Base-by-base conservation (phyloP, 805 yeast species). In the Saturnispora sanitii region DNA sequence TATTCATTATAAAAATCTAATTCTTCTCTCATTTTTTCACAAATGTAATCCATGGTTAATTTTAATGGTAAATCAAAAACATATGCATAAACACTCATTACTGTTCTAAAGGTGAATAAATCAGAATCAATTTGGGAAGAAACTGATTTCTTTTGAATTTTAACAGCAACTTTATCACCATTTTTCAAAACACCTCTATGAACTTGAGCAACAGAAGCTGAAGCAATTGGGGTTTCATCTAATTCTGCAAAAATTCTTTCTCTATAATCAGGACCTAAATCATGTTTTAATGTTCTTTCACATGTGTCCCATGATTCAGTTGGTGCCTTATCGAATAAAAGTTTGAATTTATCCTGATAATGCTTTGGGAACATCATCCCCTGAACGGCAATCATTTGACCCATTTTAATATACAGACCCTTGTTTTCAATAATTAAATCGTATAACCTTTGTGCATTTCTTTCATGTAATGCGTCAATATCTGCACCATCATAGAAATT, bases 351-450 rank as follows among this genome's bases (percentile, higher is more conserved):
- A 31, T 64, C 68, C 48, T 77, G 84, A 57, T 65, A 81, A 17
- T 75, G 79, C 27, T 64, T 57, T 2, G 94, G 94, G 47, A 82
- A 73, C 51, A 79, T 65, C 21, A 70, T 60, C 1, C 85, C 77
- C 55, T 83, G 92, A 52, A 82, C 75, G 2, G 92, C 90, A 35
- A 82, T 68, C 38, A 83, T 79, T 65, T 82, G 92, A 19, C 92
- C 94, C 49, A 80, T 58, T 55, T 82, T 82, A 55, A 83, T 77
- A 53, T 80, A 83, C 16, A 83, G 64, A 2, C 82, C 82, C 47
- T 69, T 71, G 52, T 76, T 76, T 11, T 52, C 52, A 28, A 56
- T 54, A 42, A 76, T 53, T 38, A 77, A 54, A 33, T 68, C 52
- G 48, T 65, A 66, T 38, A 77, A 49, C 33, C 77, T 55, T 16